phyloP scores from a whole-genome alignment of 805 yeast genomes.

The Saccharomyces cerevisiae region DNA sequence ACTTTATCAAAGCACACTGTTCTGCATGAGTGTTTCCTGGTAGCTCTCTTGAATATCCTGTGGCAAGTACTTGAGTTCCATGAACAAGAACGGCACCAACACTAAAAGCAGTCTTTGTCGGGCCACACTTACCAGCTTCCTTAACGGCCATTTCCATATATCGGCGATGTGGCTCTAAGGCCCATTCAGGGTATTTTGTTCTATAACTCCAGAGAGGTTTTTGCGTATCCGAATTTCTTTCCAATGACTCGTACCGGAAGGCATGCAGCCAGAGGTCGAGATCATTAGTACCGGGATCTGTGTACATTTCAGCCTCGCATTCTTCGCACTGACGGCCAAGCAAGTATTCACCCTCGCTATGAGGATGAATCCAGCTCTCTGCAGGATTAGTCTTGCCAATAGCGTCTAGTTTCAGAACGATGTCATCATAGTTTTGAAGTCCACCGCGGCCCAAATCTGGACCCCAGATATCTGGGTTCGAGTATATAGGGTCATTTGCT shows the following conservation, averaged over 20 bases:
- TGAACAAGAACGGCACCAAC: constrained; percentile 85
- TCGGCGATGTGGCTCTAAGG: constrained; percentile 44
- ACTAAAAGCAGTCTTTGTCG: constrained; percentile 77
- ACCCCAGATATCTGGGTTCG: constrained; percentile 80
- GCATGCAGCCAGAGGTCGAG: constrained; percentile 90
- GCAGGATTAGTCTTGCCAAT: constrained; percentile 68
- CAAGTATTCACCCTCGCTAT: constrained; percentile 57
- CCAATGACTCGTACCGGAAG: constrained; percentile 56
- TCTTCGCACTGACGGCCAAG: constrained; percentile 50
- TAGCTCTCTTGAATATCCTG: constrained; percentile 85
- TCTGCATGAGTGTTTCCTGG: constrained; percentile 97
- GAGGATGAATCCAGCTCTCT: constrained; percentile 56
- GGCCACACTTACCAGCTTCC: constrained; percentile 73
- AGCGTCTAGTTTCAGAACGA: constrained; percentile 44
- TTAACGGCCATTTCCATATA: constrained; percentile 71
- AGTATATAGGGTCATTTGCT: constrained; percentile 85
- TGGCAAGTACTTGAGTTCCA: constrained; percentile 54
- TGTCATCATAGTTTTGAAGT: constrained; percentile 39
- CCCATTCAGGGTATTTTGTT: constrained; percentile 81
- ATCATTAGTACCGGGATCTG: constrained; percentile 87
- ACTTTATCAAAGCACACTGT: constrained; percentile 83
- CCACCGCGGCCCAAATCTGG: constrained; percentile 55
- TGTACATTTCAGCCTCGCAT: constrained; percentile 64
- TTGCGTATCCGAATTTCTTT: constrained; percentile 21
- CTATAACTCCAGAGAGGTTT: constrained; percentile 57